These are phyloP conservation scores for Discostella stelligera DNA, from an alignment of 352 stramenopile genomes.

Conservation along the genomic window DNA sequence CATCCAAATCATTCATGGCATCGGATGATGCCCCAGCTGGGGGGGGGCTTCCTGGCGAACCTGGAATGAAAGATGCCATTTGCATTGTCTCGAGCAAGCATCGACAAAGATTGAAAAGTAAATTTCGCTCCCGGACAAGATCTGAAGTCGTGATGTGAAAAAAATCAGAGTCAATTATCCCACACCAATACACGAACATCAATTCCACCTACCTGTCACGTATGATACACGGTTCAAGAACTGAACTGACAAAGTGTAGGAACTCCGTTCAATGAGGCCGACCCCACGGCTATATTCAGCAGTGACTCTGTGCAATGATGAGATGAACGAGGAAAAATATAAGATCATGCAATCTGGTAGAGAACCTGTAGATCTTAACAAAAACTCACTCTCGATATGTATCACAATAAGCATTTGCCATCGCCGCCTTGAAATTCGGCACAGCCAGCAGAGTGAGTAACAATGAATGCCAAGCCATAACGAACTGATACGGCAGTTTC, in stretches of 20 bases:
- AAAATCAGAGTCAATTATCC: neutral
- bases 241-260: constrained; percentile 94
- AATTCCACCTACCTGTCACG: constrained; percentile 65
- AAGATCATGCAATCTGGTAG: neutral
- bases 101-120: constrained; percentile 67
- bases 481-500: constrained; percentile 66
- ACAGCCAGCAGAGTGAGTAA: constrained; percentile 95
- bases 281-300: constrained; percentile 81
- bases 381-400: constrained; percentile 85
- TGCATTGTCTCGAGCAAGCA: constrained; percentile 67
- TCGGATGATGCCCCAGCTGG: constrained; percentile 18
- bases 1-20: constrained; percentile 12
- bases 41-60: constrained; percentile 20
- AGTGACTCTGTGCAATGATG: constrained; percentile 60
- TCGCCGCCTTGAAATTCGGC: constrained; percentile 94
- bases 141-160: constrained; percentile 46
- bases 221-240: constrained; percentile 98
- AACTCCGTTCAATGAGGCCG: constrained; percentile 77
- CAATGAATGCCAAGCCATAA: constrained; percentile 87
- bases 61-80: constrained; percentile 46
- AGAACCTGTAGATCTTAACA: neutral
- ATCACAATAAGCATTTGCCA: constrained; percentile 92
- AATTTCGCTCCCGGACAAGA: constrained; percentile 71
- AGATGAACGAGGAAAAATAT: neutral
- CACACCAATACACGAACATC: neutral